Evolutionary conservation across 176 grass and related monocot species (phyloP).

Genomic region (Oryza punctata): DNA sequence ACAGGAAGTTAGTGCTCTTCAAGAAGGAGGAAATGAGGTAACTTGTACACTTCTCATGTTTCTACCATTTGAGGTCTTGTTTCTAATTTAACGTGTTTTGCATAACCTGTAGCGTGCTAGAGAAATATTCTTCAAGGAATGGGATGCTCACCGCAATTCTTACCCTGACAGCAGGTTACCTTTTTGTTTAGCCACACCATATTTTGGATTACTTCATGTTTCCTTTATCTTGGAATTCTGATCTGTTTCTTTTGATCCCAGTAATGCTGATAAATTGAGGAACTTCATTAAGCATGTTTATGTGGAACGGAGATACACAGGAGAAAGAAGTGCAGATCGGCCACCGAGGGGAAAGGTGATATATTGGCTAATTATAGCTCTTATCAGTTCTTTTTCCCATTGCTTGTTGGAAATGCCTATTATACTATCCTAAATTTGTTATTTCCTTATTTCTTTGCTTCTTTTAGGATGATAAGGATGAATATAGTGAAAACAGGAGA

Average conservation of each 20-base stretch:
- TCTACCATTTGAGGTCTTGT: slow-evolving; percentile 17
- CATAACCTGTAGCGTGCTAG: slow-evolving; percentile 66
- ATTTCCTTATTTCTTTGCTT: slow-evolving; percentile 22
- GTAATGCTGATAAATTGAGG: slow-evolving; percentile 90
- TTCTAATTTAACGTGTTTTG: slow-evolving; percentile 34
- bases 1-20: slow-evolving; percentile 88
- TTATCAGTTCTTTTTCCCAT: slow-evolving; percentile 2
- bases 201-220: slow-evolving; percentile 15
- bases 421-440: slow-evolving; percentile 9
- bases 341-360: slow-evolving; percentile 77
- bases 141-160: slow-evolving; percentile 82
- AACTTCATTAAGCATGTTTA: slow-evolving; percentile 94
- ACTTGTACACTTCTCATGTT: slow-evolving; percentile 20
- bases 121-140: slow-evolving; percentile 93
- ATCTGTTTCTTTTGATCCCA: slow-evolving; percentile 51
- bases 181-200: slow-evolving; percentile 38
- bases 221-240: slow-evolving; percentile 39
- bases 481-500: slow-evolving; percentile 66
- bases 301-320: slow-evolving; percentile 82
- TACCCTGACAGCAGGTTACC: slow-evolving; percentile 88
- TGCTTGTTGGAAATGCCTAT: background rate
- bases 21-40: slow-evolving; percentile 97
- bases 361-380: slow-evolving; percentile 35
- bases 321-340: slow-evolving; percentile 59
- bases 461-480: slow-evolving; percentile 75